Base-by-base conservation (phyloP, 73 alveolate genomes). In the Paramecium sonneborni region DNA sequence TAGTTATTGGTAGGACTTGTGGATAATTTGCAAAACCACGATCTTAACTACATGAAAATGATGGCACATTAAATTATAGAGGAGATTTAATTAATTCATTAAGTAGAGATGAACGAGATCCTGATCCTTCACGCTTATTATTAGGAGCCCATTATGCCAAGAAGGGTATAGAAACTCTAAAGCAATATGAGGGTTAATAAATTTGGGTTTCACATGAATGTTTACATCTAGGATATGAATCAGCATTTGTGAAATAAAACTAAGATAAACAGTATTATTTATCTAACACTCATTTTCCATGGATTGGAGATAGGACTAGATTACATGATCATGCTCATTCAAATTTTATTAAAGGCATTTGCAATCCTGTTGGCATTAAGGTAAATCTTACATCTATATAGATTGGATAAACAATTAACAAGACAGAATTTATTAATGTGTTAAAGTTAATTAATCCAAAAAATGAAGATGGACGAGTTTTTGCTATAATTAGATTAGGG, bases 251-350 rank as follows among this genome's bases (percentile, higher is more conserved):
- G 20, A 93, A 67, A 52, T n/a, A 56, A 38, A n/a, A 34, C 32
- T 9, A 87, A 20, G 76, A 62, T 3, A 57, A 86, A 24, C 15
- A 46, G 57, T 57, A 35, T 57, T 86, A 86, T 32, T 38, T 58
- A 15, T 37, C 76, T 11, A 69, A 88, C 14, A 76, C 94, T 69
- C 96, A 93, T 72, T 88, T 88, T 8, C 76, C 92, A 15, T 93
- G 96, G 96, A 88, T 93, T 28, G 96, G 96, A 12, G 96, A 93
- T 9, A 91, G 96, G 43, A 93, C 96, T 9, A 84, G 92, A 18
- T 43, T 43, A 11, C 18, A 79, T 26, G 93, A 72, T 15, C 92
- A 72, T 21, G 96, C 95, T n/a, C 96, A 93, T 70, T 38, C 92
- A 24, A 88, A 93, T 52, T 93, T 89, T 41, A 79, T 85, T 23